These are phyloP conservation scores for Mortierella sp. DNA, from an alignment of 371 early-diverging fungal species.

Conservation along the genomic window DNA sequence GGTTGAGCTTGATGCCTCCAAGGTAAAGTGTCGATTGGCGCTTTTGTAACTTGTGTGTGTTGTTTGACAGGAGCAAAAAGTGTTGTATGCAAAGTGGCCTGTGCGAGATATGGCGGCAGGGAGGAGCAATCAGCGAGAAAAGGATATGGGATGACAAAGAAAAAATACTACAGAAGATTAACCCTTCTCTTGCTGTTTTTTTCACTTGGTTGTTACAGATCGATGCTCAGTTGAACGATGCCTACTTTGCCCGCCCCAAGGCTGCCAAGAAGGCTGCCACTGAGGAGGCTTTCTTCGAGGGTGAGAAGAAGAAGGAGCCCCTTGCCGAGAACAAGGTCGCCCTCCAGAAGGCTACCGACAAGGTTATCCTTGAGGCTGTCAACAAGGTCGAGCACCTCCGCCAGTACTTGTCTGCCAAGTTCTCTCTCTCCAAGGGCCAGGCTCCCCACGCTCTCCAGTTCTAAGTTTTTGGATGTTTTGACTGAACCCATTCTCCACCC, in stretches of 20 bases:
- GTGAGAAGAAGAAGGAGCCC: slow-evolving; percentile 74
- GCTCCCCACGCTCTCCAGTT: slow-evolving; percentile 95
- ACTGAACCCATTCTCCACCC: slow-evolving; percentile 5
- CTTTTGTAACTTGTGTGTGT: background rate
- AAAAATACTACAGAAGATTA: background rate
- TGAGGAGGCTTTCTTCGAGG: slow-evolving; percentile 92
- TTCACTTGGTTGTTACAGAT: slow-evolving; percentile 54
- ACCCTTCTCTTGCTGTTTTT: background rate
- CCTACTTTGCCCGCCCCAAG: slow-evolving; percentile 91
- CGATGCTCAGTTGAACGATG: slow-evolving; percentile 91
- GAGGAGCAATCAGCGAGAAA: background rate
- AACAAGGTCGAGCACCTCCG: slow-evolving; percentile 88
- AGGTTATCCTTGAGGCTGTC: slow-evolving; percentile 82
- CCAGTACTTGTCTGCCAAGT: slow-evolving; percentile 88
- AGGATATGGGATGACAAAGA: slow-evolving; percentile 4
- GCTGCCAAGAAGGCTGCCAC: slow-evolving; percentile 77
- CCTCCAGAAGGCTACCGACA: slow-evolving; percentile 90
- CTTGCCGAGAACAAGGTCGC: slow-evolving; percentile 73
- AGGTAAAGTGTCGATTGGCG: slow-evolving; percentile 59
- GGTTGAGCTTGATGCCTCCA: slow-evolving; percentile 86
- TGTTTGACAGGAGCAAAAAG: background rate
- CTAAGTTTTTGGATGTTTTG: slow-evolving; percentile 65
- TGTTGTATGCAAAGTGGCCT: background rate
- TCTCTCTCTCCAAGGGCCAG: slow-evolving; percentile 95
- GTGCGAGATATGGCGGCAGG: background rate